Percentiles rank a stretch among this genome's conserved stretches.
phyloP scores from a whole-genome alignment of 192 early-diverging fungal genomes.

The Backusella macrospora region DNA sequence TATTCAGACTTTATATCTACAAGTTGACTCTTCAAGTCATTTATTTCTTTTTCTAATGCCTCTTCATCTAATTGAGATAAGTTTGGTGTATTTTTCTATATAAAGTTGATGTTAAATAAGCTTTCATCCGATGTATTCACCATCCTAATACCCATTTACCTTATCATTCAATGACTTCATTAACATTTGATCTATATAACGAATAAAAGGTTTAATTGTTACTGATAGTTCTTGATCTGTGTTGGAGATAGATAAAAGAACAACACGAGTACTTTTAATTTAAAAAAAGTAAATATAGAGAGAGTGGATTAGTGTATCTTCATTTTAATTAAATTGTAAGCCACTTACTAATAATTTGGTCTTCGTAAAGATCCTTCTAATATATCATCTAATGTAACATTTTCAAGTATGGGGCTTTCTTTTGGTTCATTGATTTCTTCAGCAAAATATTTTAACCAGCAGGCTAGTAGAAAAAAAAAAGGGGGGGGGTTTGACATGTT shows the following conservation, averaged over 20 bases:
- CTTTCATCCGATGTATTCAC: neutral
- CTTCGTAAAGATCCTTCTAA: constrained; percentile 63
- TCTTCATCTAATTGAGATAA: neutral
- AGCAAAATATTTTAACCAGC: constrained; percentile 60
- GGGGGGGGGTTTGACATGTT: neutral
- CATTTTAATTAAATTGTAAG: neutral
- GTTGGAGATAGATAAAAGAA: constrained; percentile 33
- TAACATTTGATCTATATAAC: constrained; percentile 41
- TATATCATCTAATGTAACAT: constrained; percentile 51
- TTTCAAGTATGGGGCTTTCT: constrained; percentile 14
- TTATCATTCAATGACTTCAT: constrained; percentile 6
- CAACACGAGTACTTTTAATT: constrained; percentile 38
- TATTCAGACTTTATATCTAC: constrained; percentile 15
- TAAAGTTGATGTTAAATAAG: neutral
- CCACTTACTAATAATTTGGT: constrained; percentile 53
- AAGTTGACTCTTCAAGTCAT: neutral
- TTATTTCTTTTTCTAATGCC: neutral
- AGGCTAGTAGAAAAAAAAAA: constrained; percentile 42
- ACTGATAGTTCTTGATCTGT: constrained; percentile 22
- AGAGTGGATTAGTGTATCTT: too few species aligned
- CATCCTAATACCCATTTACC: neutral
- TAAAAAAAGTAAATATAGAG: too few species aligned
- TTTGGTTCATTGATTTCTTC: constrained; percentile 16
- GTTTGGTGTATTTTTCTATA: neutral
- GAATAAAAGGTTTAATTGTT: constrained; percentile 36